These are phyloP conservation scores for Nicotiana attenuata DNA, from an alignment of 257 asterid species.

Conservation along the genomic window DNA sequence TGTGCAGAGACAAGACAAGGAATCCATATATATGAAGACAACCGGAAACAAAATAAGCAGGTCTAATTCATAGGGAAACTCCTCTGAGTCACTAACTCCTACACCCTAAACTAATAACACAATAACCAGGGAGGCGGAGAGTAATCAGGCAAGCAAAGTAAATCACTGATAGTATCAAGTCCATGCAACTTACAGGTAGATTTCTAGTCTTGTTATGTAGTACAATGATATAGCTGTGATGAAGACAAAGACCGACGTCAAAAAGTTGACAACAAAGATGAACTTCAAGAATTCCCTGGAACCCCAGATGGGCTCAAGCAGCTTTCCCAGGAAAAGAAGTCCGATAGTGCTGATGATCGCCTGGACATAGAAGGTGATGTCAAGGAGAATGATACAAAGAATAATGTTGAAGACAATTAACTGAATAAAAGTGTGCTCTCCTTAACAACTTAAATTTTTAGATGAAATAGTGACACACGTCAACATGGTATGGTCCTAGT, in stretches of 20 bases:
- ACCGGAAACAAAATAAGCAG: not conserved
- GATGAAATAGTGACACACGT: not conserved
- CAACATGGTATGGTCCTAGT: not conserved
- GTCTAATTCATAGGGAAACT: not conserved
- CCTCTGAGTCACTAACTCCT: not conserved
- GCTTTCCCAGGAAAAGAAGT: conserved; percentile 78
- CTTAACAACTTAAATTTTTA: not conserved
- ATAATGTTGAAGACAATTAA: not conserved
- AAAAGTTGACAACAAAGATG: conserved; percentile 75
- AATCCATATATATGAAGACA: not conserved
- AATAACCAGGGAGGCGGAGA: not conserved
- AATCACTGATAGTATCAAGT: not conserved
- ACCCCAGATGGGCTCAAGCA: conserved; percentile 95
- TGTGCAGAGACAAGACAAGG: not conserved
- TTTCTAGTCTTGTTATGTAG: conserved; percentile 63
- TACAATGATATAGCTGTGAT: conserved; percentile 73
- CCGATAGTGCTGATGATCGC: conserved; percentile 64
- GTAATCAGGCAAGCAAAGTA: not conserved
- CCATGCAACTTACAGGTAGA: conserved; percentile 64
- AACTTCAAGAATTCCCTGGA: conserved; percentile 82
- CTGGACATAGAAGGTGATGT: conserved; percentile 34
- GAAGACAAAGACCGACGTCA: conserved; percentile 68
- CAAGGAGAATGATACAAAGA: conserved; percentile 6
- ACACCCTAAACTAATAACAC: not conserved
- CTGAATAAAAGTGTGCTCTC: not conserved